Evolutionary conservation across 257 asterid species (phyloP).

Genomic region (Solanum bukasovii): DNA sequence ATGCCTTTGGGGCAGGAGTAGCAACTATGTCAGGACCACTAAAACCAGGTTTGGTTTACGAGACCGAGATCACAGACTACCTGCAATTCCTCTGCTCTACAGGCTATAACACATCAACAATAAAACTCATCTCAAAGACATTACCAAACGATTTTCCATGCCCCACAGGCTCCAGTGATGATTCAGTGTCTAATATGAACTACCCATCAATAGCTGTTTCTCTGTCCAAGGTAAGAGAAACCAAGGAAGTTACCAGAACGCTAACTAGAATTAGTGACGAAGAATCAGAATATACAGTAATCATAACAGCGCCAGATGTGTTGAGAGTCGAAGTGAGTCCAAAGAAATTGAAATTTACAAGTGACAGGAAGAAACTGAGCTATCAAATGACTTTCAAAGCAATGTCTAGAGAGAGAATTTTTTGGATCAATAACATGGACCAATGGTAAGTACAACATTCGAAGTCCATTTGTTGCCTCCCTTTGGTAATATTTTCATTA

Average conservation of each 20-base stretch:
- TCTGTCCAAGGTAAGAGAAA: background rate
- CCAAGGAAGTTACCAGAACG: background rate
- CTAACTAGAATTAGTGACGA: background rate
- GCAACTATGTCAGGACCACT: background rate
- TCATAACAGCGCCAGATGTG: background rate
- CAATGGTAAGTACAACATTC: conserved; percentile 35
- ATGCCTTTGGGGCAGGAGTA: background rate
- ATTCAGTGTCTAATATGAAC: background rate
- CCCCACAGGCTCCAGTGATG: background rate
- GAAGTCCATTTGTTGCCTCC: conserved; percentile 50
- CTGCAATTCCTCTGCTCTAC: background rate
- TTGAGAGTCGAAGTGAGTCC: conserved; percentile 51
- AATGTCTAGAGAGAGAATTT: conserved; percentile 4
- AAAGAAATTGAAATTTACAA: conserved; percentile 38
- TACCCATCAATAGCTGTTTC: background rate
- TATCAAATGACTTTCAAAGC: conserved; percentile 42
- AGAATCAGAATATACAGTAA: background rate
- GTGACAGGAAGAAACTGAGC: conserved; percentile 28
- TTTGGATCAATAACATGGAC: conserved; percentile 39
- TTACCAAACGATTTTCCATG: background rate
- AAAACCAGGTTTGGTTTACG: background rate
- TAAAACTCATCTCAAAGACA: background rate
- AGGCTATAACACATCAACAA: background rate
- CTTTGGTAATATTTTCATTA: background rate
- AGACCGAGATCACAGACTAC: background rate